phyloP scores from a whole-genome alignment of 352 stramenopile species.

The Aphanomyces stellatus region DNA sequence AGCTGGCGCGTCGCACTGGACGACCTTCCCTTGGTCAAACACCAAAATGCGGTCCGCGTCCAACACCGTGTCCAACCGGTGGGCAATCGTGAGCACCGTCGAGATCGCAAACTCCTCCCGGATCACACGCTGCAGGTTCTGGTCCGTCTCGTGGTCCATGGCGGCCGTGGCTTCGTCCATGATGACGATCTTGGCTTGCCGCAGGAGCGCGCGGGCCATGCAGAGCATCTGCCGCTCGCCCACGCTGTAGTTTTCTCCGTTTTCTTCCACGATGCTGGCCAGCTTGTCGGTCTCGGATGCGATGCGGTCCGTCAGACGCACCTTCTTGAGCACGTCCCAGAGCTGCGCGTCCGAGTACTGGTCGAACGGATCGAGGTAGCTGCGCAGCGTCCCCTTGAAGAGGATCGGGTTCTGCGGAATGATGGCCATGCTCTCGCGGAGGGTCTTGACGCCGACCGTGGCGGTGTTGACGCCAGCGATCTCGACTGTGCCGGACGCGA shows the following conservation, averaged over 20 bases:
- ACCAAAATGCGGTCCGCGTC: conserved; percentile 86
- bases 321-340: conserved; percentile 83
- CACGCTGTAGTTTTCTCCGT: conserved; percentile 78
- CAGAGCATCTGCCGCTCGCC: conserved; percentile 26
- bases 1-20: conserved; percentile 78
- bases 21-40: conserved; percentile 70
- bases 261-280: conserved; percentile 77
- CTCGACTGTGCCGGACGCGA: conserved; percentile 48
- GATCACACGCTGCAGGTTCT: conserved; percentile 33
- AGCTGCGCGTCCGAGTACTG: conserved; percentile 70
- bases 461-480: conserved; percentile 67
- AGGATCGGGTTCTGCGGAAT: conserved; percentile 88
- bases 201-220: not conserved
- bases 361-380: conserved; percentile 40
- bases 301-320: not conserved
- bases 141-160: conserved; percentile 55
- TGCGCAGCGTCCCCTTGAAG: conserved; percentile 69
- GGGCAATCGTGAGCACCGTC: conserved; percentile 88
- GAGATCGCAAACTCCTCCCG: conserved; percentile 53
- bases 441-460: conserved; percentile 46
- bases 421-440: conserved; percentile 59
- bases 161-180: conserved; percentile 39
- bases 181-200: conserved; percentile 26
- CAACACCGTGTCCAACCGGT: conserved; percentile 88
- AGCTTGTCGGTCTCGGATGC: conserved; percentile 55